Conservation (phyloP, 164 flowering plant genomes). For the Aristolochia fimbriata region DNA sequence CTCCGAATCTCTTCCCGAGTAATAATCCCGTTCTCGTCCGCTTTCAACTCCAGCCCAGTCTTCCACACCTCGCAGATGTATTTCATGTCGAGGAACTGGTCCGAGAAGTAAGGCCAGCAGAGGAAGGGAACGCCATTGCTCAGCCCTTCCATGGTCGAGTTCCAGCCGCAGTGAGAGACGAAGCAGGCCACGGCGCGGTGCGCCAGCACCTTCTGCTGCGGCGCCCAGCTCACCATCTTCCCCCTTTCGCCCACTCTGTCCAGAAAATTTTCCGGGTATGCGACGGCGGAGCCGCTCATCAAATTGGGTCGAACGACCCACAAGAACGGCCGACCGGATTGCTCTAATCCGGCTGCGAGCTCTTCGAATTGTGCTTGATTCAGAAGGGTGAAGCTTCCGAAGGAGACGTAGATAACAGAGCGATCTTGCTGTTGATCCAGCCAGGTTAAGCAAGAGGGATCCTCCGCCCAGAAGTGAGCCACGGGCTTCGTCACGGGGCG, state of each 20-base stretch:
- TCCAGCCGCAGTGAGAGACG: no score
- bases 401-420: neutral
- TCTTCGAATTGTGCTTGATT: neutral
- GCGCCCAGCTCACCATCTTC: constrained; percentile 1
- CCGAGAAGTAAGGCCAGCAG: no score
- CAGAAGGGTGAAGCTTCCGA: neutral
- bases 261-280: neutral
- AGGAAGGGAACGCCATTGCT: no score
- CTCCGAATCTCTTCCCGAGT: no score
- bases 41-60: no score
- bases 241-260: neutral
- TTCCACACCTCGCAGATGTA: no score
- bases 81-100: no score
- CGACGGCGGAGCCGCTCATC: neutral
- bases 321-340: neutral
- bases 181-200: no score
- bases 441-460: neutral
- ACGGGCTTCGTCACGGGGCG: neutral
- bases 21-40: no score
- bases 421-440: neutral
- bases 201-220: no score
- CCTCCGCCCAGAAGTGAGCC: constrained; percentile 3
- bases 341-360: neutral
- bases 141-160: no score
- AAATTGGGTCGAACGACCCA: constrained; percentile 1